Percentiles rank a stretch among this genome's conserved stretches.
phyloP scores from a whole-genome alignment of 176 grass and related monocot genomes.

The Lolium rigidum region DNA sequence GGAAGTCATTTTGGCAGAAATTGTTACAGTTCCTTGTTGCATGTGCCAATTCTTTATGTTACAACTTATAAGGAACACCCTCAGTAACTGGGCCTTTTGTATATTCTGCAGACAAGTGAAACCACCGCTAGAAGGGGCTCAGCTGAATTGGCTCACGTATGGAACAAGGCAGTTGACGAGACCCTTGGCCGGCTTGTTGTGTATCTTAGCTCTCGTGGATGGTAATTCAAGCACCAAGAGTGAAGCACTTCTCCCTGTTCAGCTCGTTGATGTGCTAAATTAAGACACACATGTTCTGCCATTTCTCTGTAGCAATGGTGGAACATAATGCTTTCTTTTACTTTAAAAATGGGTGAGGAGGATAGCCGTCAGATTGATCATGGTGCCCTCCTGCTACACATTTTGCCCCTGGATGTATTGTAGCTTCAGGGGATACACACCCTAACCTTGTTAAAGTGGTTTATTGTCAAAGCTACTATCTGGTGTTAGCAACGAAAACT shows the following conservation, averaged over 20 bases:
- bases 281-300: background rate
- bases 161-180: conserved; percentile 66
- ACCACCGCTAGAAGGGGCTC: conserved; percentile 9
- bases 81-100: background rate
- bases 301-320: conserved; percentile 12
- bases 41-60: background rate
- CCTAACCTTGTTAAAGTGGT: background rate
- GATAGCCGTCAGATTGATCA: background rate
- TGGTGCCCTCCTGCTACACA: background rate
- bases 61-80: background rate
- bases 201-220: conserved; percentile 66
- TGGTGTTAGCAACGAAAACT: background rate
- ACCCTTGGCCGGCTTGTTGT: conserved; percentile 57
- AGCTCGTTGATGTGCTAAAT: conserved; percentile 22
- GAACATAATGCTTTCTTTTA: conserved; percentile 21
- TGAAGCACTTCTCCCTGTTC: background rate
- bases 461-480: background rate
- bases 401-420: background rate
- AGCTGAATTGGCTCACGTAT: conserved; percentile 48
- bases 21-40: background rate
- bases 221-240: conserved; percentile 44
- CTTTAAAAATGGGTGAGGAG: background rate
- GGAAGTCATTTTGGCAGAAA: background rate
- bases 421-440: background rate
- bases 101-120: conserved; percentile 36